Percentiles rank a stretch among this genome's conserved stretches.
phyloP scores from a whole-genome alignment of 2,329 filamentous ascomycete genomes.

The Stachybotrys chartarum region DNA sequence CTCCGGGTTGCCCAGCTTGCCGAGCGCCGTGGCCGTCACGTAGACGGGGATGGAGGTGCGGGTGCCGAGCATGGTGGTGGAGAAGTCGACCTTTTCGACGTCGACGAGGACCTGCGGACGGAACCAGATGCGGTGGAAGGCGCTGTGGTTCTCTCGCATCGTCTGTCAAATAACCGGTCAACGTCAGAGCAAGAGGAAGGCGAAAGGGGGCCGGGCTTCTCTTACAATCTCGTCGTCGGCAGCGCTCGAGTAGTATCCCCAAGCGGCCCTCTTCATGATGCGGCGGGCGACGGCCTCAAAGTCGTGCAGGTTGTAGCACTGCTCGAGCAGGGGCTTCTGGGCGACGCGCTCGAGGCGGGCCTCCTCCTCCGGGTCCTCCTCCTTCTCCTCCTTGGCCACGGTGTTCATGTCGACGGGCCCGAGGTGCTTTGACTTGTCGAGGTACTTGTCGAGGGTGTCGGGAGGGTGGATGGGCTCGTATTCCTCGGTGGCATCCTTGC shows the following conservation, averaged over 20 bases:
- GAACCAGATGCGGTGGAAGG: conserved; percentile 98
- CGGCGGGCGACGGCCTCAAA: conserved; percentile 88
- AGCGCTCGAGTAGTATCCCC: conserved; percentile 96
- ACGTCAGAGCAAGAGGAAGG: not conserved
- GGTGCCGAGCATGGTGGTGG: conserved; percentile 88
- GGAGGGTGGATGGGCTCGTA: conserved; percentile 85
- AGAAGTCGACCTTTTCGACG: conserved; percentile 79
- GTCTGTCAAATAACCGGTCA: conserved; percentile 48
- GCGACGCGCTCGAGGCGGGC: conserved; percentile 68
- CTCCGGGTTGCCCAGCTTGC: conserved; percentile 89
- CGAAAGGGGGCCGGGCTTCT: not conserved
- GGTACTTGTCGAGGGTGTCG: conserved; percentile 80
- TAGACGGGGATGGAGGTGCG: conserved; percentile 86
- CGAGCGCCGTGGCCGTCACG: conserved; percentile 90
- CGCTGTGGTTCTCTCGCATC: conserved; percentile 88
- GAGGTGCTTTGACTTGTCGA: conserved; percentile 78
- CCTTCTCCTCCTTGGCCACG: conserved; percentile 63
- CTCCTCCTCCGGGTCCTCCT: conserved; percentile 52
- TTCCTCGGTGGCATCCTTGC: conserved; percentile 88
- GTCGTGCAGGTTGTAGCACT: conserved; percentile 91
- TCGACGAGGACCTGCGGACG: conserved; percentile 82
- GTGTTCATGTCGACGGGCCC: conserved; percentile 86
- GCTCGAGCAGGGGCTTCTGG: conserved; percentile 70
- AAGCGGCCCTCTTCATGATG: conserved; percentile 93
- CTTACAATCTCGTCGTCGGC: conserved; percentile 46